These are phyloP conservation scores for Tetracladium maxilliforme DNA, from an alignment of 2,329 filamentous ascomycete species.

Conservation along the genomic window DNA sequence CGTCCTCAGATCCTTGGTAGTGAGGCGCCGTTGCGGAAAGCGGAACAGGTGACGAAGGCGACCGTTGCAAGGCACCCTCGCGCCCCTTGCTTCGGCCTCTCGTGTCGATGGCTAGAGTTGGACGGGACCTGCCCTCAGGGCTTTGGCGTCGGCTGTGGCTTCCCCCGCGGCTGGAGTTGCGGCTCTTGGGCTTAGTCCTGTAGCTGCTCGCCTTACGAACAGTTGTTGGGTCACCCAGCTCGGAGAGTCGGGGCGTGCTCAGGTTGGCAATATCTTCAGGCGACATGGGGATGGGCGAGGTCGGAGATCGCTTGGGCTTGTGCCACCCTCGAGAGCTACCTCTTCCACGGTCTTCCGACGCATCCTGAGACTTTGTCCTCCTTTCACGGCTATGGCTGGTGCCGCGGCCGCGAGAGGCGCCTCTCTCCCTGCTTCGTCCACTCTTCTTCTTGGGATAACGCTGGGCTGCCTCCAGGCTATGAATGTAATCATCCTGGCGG, in stretches of 20 bases:
- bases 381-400: constrained; percentile 31
- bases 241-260: no score
- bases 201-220: no score
- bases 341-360: constrained; percentile 58
- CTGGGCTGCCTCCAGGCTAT: constrained; percentile 66
- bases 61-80: constrained; percentile 44
- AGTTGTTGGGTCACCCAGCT: no score
- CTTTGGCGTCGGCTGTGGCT: constrained; percentile 27
- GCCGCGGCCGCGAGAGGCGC: constrained; percentile 28
- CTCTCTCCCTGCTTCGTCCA: constrained; percentile 27
- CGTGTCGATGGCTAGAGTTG: constrained; percentile 27
- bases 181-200: constrained; percentile 1
- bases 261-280: constrained; percentile 81
- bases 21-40: constrained; percentile 46
- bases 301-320: constrained; percentile 73
- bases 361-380: constrained; percentile 38
- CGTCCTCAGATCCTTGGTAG: constrained; percentile 36
- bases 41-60: constrained; percentile 69
- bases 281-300: constrained; percentile 88
- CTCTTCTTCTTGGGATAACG: constrained; percentile 39
- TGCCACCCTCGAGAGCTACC: constrained; percentile 52
- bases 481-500: constrained; percentile 73
- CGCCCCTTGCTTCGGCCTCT: constrained; percentile 39
- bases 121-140: constrained; percentile 22
- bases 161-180: constrained; percentile 11